phyloP scores from a whole-genome alignment of 495 filamentous ascomycete species.

The Cercophora sp. region DNA sequence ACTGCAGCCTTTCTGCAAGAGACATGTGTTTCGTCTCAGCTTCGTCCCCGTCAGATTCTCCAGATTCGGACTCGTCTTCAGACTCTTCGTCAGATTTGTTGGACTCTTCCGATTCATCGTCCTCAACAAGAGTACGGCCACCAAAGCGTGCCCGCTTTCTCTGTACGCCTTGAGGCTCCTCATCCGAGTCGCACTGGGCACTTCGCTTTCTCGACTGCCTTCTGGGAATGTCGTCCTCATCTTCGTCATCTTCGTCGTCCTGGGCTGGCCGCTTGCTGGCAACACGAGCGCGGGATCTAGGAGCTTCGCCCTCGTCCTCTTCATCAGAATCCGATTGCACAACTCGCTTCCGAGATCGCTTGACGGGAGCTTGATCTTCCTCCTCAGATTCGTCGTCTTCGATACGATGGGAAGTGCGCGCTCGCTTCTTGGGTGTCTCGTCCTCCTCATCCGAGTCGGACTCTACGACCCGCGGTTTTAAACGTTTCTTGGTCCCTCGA shows the following conservation, averaged over 20 bases:
- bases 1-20: constrained; percentile 4
- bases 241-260: too few species aligned
- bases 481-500: background rate
- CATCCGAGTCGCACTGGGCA: background rate
- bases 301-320: background rate
- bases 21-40: background rate
- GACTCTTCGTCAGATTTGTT: background rate
- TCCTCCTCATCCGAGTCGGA: constrained; percentile 17
- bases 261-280: too few species aligned
- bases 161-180: background rate
- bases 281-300: too few species aligned
- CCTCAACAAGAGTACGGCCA: background rate
- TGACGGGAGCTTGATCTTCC: background rate
- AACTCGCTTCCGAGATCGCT: background rate
- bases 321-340: background rate
- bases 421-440: constrained; percentile 9
- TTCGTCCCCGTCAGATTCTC: background rate
- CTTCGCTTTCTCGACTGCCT: background rate
- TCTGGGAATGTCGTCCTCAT: background rate
- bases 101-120: background rate
- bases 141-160: too few species aligned
- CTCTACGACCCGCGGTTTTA: constrained; percentile 8
- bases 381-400: background rate
- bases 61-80: background rate
- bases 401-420: background rate